Base-by-base conservation (phyloP, 129 eudicot species). In the Flaveria bidentis region DNA sequence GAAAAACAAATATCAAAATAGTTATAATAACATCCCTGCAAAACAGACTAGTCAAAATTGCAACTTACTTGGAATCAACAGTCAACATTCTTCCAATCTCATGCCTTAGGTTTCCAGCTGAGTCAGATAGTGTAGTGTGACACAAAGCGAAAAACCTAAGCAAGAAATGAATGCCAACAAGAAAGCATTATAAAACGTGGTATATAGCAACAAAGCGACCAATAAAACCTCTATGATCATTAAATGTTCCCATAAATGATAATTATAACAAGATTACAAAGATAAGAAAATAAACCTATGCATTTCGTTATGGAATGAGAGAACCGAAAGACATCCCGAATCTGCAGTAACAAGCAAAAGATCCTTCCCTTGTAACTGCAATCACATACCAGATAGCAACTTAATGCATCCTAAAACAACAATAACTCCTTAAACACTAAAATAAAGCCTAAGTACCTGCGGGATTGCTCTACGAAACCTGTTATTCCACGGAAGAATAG, bases 311-410 rank as follows among this genome's bases (percentile, higher is more conserved):
- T 85, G 85, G 81, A 95, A 95, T 53, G 90, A 73, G 67, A 95
- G 94, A 84, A 95, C 82, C 13, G 99, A 91, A 51, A 95, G 96
- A 82, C 88, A 85, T 72, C 97, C 99, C 15, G 97, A 95, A 86
- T 95, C 99, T 69, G 99, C 91, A 64, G 88, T 65, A 47, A 91
- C 89, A 64, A 87, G 79, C 92, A 95, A 74, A 33, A 92, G 85
- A 70, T 95, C 99, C 77, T 85, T 89, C 58, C 87, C 96, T 60
- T 44, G 88, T 76, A 86, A 84, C 98, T 93, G 73, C 67, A 84
- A 75, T 68, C 75, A 69, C 81, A 79, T 67, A 53, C 74, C 23
- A 69, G 71, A 67, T 65, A 57, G 64, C 11, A 74, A 44, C 33
- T 15, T 8, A 56, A 69, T 4, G 11, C 22, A 70, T 23, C 2